Conservation (phyloP, 805 yeast species). For the Yamadazyma scolyti region DNA sequence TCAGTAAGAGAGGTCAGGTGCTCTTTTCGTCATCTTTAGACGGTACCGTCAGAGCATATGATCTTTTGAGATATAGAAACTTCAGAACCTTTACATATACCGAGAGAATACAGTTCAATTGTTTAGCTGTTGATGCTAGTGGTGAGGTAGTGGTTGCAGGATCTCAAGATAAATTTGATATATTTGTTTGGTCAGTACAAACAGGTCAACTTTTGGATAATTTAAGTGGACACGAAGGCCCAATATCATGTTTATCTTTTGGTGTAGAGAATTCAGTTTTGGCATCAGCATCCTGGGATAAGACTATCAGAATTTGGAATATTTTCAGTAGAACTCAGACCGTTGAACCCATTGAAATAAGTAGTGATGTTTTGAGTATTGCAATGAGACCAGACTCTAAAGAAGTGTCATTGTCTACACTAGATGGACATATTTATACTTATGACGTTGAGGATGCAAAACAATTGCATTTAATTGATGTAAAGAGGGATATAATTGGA, state of each 20-base stretch:
- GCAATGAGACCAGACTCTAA: conserved; percentile 92
- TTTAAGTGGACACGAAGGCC: conserved; percentile 92
- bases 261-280: conserved; percentile 72
- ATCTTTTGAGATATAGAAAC: conserved; percentile 85
- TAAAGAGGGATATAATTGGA: conserved; percentile 76
- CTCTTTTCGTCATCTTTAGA: conserved; percentile 88
- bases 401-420: conserved; percentile 79
- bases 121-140: conserved; percentile 92
- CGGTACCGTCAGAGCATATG: conserved; percentile 98
- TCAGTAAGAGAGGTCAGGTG: conserved; percentile 88
- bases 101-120: conserved; percentile 78
- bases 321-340: conserved; percentile 82
- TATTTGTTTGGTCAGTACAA: conserved; percentile 96
- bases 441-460: conserved; percentile 82
- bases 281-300: conserved; percentile 96
- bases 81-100: conserved; percentile 94
- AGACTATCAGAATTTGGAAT: conserved; percentile 89
- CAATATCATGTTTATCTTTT: conserved; percentile 82
- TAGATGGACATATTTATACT: conserved; percentile 81
- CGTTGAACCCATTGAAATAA: conserved; percentile 86
- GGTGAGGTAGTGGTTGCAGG: conserved; percentile 98
- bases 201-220: conserved; percentile 88
- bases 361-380: conserved; percentile 77
- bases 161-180: conserved; percentile 81
- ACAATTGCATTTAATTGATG: conserved; percentile 81